Base-by-base conservation (phyloP, 139 green algal genomes). In the Chlorella sp. region DNA sequence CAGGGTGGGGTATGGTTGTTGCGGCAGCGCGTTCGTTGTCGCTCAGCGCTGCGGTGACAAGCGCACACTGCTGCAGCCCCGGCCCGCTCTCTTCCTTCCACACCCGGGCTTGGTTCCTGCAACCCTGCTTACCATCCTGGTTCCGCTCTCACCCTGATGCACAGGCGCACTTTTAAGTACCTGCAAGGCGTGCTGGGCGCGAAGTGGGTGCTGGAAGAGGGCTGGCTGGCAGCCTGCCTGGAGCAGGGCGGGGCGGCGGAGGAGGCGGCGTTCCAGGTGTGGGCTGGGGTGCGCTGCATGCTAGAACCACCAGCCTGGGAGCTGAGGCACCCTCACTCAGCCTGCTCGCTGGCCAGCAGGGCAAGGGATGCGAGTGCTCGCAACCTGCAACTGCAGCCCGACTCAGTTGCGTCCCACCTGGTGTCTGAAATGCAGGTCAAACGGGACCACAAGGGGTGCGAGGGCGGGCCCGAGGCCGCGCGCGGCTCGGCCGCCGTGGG, bases 221-320 rank as follows among this genome's bases (percentile, higher is more conserved):
- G 41, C 30, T 90, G 87, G 87, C 28, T 87, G 79, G 39, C 30
- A 4, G 82, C 82, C 25, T 83, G 81, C 74, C 39, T 83, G 39
- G 56, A 32, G 11, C 44, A 38, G 7, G 67, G 62, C 7, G 25
- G 25, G 41, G n/a, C 80, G 2, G 75, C 78, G 21, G 55, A 74
- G 4, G 87, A 88, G 41, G 44, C n/a, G 39, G 23, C 21, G 0
- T 82, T 69, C 80, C 65, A 78, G 85, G 79, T 90, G 80, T 36
- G 70, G 9, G 17, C 2, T 32, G 25, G 65, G n/a, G n/a, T n/a
- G n/a, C n/a, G n/a, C n/a, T n/a, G n/a, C n/a, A n/a, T n/a, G n/a
- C n/a, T n/a, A n/a, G n/a, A n/a, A n/a, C n/a, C n/a, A n/a, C n/a
- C n/a, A n/a, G n/a, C n/a, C n/a, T n/a, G n/a, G n/a, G n/a, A n/a